Evolutionary conservation across 2,329 filamentous ascomycete genomes (phyloP).

Genomic region (Talaromyces sp.): DNA sequence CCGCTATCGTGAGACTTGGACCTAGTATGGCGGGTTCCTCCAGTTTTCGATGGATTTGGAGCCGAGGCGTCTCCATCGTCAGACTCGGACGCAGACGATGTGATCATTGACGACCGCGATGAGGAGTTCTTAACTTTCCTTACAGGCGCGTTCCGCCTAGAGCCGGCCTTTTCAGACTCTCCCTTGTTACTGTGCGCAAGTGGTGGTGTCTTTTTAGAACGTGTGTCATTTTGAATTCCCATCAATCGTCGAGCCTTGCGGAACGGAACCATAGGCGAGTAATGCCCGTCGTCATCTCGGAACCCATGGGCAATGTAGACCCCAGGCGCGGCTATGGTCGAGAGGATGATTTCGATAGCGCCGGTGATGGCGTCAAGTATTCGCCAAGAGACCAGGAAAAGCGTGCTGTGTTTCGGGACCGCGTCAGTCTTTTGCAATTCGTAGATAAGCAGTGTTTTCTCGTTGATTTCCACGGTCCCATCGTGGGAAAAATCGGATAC

Average conservation of each 20-base stretch:
- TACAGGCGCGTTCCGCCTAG: slow-evolving; percentile 23
- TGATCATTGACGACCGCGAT: slow-evolving; percentile 36
- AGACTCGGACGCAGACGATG: slow-evolving; percentile 51
- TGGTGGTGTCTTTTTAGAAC: slow-evolving; percentile 14
- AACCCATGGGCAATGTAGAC: slow-evolving; percentile 78
- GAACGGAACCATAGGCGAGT: slow-evolving; percentile 70
- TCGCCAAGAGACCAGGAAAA: slow-evolving; percentile 57
- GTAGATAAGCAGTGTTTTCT: slow-evolving; percentile 64
- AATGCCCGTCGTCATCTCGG: slow-evolving; percentile 71
- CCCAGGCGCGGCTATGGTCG: slow-evolving; percentile 71
- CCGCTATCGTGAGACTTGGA: slow-evolving; percentile 21
- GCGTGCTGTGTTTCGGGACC: slow-evolving; percentile 31
- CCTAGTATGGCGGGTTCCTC: slow-evolving; percentile 21
- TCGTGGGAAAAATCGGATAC: slow-evolving; percentile 3
- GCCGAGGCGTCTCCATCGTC: slow-evolving; percentile 38
- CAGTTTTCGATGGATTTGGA: slow-evolving; percentile 16
- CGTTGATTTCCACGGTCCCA: slow-evolving; percentile 38
- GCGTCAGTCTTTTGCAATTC: slow-evolving; percentile 30
- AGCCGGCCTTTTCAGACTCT: slow-evolving; percentile 16
- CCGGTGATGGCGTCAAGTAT: slow-evolving; percentile 67
- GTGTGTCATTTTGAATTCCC: slow-evolving; percentile 13
- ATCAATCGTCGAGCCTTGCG: slow-evolving; percentile 49
- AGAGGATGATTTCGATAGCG: slow-evolving; percentile 71
- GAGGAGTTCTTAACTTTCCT: slow-evolving; percentile 26
- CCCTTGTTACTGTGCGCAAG: slow-evolving; percentile 17